Base-by-base conservation (phyloP, 768 basidiomycete genomes). In the Gloeostereum incarnatum region DNA sequence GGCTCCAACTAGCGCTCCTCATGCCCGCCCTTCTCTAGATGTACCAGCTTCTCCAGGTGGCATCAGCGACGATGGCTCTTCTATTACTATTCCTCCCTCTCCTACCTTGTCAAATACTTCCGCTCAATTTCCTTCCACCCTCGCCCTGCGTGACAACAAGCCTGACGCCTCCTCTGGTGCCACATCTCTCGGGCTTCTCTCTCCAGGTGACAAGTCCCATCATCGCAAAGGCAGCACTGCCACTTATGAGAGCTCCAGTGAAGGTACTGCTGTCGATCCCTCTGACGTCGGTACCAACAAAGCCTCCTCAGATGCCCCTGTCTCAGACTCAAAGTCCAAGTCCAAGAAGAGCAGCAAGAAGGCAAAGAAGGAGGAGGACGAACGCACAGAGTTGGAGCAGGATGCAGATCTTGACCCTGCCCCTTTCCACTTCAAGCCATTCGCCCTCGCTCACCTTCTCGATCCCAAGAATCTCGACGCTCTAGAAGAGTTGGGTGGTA, bases 401-500 rank as follows among this genome's bases (percentile, higher is more conserved):
- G 69, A 73, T 44, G 53, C 59, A 13, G 66, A 68, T 41, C 49
- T 44, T 3, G 72, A 92, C 53, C 74, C 81, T 1, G 57, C 72
- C 1, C 87, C 89, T 0, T 96, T 94, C 57, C 54, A 52, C 8
- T 79, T 80, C 51, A 78, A 77, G 40, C 88, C 93, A 0, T 73
- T 69, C 43, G 63, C 70, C 35, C 78, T 97, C 11, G 93, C 93
- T 1, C 74, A 77, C 43, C 72, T 96, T 38, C 77, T 98, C 25
- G 93, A 98, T 54, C 91, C 92, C 6, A 97, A 96, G 61, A 81
- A 66, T 45, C 45, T 92, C 8, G 70, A 80, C 2, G 54, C 67
- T 10, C 70, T 99, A 22, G 63, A 63, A 13, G 58, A 57, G 8
- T 66, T 94, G 24, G 92, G 91, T 14, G 96, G 96, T 29, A 62